Percentiles rank a stretch among this genome's conserved stretches.
Conservation (phyloP, 352 stramenopile species). For the Pythium monospermum region DNA sequence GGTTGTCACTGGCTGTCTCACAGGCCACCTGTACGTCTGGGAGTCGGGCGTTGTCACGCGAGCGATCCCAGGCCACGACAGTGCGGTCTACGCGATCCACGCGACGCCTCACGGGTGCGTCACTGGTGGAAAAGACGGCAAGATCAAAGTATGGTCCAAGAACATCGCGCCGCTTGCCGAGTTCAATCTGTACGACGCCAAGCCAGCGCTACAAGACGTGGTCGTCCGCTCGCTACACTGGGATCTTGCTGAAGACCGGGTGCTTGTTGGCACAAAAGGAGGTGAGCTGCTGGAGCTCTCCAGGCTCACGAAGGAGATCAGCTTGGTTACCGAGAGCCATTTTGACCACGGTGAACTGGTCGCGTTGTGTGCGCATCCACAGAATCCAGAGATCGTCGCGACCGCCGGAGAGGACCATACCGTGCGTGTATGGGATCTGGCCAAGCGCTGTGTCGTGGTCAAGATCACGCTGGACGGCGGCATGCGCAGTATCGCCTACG, state of each 20-base stretch:
- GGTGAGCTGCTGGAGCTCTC: constrained; percentile 69
- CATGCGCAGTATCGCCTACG: constrained; percentile 56
- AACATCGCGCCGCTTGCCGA: constrained; percentile 43
- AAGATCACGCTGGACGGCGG: constrained; percentile 56
- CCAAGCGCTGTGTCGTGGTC: constrained; percentile 40
- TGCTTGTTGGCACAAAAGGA: constrained; percentile 63
- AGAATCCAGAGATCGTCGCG: constrained; percentile 43
- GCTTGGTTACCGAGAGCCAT: constrained; percentile 64
- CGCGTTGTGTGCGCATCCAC: constrained; percentile 44
- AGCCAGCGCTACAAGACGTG: constrained; percentile 42
- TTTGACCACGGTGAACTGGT: constrained; percentile 45
- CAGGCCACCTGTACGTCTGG: constrained; percentile 71
- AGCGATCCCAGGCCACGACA: constrained; percentile 60
- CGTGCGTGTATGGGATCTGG: constrained; percentile 65
- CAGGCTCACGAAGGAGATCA: constrained; percentile 48
- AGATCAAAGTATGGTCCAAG: constrained; percentile 68
- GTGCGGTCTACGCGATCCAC: constrained; percentile 65
- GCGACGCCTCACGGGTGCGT: constrained; percentile 46
- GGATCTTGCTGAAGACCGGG: constrained; percentile 61
- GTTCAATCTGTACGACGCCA: constrained; percentile 51
- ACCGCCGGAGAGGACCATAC: constrained; percentile 66
- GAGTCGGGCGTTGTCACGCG: constrained; percentile 50
- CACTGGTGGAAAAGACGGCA: constrained; percentile 54
- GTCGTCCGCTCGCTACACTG: constrained; percentile 56
- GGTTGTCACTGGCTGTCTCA: constrained; percentile 53